Base-by-base conservation (phyloP, 495 filamentous ascomycete species). In the Penicillium simplicissimum region DNA sequence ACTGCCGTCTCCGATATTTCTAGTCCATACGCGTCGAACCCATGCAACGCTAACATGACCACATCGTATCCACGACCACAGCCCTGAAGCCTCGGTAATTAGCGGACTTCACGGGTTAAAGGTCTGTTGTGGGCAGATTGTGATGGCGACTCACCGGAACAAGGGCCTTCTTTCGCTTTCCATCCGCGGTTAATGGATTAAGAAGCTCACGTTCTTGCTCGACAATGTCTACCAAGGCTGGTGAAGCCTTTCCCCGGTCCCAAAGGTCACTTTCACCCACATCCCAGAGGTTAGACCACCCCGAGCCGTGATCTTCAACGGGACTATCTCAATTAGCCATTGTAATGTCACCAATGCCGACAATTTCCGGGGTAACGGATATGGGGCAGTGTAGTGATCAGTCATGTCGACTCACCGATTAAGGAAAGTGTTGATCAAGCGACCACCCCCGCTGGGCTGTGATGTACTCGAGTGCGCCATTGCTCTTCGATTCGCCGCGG, bases 271-370 rank as follows among this genome's bases (percentile, higher is more conserved):
- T 76, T 14, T 75, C 60, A 3, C 66, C 62, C 1, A 58, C 51
- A 31, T 80, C 75, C 78, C 79, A 79, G 8, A 80, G 67, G 3
- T 61, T 60, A 3, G 67, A 62, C 78, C 78, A 81, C n/a, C 69
- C 74, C 0, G 60, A 51, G 8, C 47, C 60, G 19, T 76, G 68
- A 34, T 69, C 53, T 10, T 63, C 40, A 34, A 69, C 31, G 7
- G 67, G 53, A 0, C 65, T 68, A 19, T 28, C 45, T 9, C 36
- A 53, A 9, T 53, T 1, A 37, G 33, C 17, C 3, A 28, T 25
- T 15, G 37, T 15, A 31, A 35, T 48, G 14, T 49, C 23, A 28
- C 11, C 23, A n/a, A 31, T 31, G 23, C 45, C 21, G 45, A 19
- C 23, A 13, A 31, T 5, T 49, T 31, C 25, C 25, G 23, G 13